Evolutionary conservation across 345 rosid species (phyloP), one percentile per base, ranked within the genome.

Genomic region (Eucalyptus regnans): DNA sequence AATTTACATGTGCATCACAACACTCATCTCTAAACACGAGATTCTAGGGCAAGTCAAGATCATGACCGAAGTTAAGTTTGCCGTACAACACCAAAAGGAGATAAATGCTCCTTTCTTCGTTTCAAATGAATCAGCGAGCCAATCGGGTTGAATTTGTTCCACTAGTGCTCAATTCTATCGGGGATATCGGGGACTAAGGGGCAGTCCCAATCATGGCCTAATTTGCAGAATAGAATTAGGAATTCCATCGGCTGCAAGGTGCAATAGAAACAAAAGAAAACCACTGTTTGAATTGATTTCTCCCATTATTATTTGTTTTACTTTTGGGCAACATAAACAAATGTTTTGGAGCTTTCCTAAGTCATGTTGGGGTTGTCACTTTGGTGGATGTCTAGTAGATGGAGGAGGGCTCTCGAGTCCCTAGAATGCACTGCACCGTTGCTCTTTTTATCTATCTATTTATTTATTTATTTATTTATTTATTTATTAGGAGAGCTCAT

Each of bases 151-250:
- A 48, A 33, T 17, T 31, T 86, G 27, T 14, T 76, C 84, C 84
- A 22, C 29, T 76, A 41, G 48, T 76, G 84, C 84, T 76, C 84
- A 10, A 20, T 37, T 76, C 29, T 20, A 18, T 76, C 20, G 84
- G 84, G 48, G 49, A 17, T 41, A 18, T 76, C 20, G 84, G 84
- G 48, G 49, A 17, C 49, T 13, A 31, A 20, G n/a, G 66, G 29
- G 66, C 48, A 33, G 87, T 86, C 87, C 85, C 43, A 83, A 33
- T 87, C 92, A 88, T 84, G 91, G 85, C 92, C 92, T 91, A 91
- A 88, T 90, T 91, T 62, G 84, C 48, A 48, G 44, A 71, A 76
- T 76, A 76, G 22, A 43, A 43, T 88, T 58, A 12, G 29, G 23
- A 9, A 86, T 86, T 6, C 33, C 14, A 49, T 86, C 56, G 4